Base-by-base conservation (phyloP, 2,329 filamentous ascomycete species). In the Cordyceps farinosa region DNA sequence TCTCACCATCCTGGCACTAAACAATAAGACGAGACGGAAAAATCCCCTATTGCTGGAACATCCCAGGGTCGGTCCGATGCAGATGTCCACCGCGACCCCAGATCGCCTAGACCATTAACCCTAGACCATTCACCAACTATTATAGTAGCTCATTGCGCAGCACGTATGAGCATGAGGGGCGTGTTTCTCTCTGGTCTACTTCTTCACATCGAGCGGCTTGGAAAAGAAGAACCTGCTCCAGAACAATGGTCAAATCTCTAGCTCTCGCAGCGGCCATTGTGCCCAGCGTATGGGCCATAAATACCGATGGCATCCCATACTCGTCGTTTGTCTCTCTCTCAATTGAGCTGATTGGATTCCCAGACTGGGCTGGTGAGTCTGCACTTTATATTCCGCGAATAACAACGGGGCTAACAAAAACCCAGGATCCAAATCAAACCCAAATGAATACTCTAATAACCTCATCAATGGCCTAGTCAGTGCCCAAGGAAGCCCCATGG, bases 271-370 rank as follows among this genome's bases (percentile, higher is more conserved):
- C 47, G 47, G 57, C 34, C 34, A 9, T 52, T 22, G 32, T 60
- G 36, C 45, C 57, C n/a, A 42, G 48, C 27, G 57, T 29, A 32
- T 52, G 27, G 57, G 57, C 57, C 9, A 60, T 60, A 4, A 60
- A 60, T 48, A 52, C 45, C 36, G 36, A 60, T 27, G 61, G 45
- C 10, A 27, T 36, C 44, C 52, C 67, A 17, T 66, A 62, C 51
- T 63, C 67, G 32, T 66, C 66, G 22, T 68, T 65, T 48, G 64
- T 67, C 10, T 63, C 65, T 32, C 61, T 67, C 36, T 68, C 67
- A 10, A 63, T 67, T 36, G 67, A 68, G 60, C 57, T 67, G 47
- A 66, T 67, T 61, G 66, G 67, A 3, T 68, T 68, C 36, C 65
- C 67, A 13, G 44, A 63, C 4, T 68, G 64, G 57, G 67, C 66